Evolutionary conservation across 345 rosid genomes (phyloP).

Genomic region (Salix suchowensis): DNA sequence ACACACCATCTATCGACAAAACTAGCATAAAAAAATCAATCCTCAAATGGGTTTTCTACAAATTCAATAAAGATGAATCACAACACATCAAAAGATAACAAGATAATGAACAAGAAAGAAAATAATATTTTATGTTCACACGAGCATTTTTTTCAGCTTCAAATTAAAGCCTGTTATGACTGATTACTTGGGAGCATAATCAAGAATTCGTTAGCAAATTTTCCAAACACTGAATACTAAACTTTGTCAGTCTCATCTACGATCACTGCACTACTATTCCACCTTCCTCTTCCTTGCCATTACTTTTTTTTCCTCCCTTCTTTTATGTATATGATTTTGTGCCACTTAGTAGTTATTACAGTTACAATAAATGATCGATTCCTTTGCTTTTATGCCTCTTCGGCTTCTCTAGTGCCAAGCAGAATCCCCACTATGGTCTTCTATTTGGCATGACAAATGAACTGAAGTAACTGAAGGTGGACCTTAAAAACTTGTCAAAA

Average conservation of each 20-base stretch:
- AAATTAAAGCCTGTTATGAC: background rate
- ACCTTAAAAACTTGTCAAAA: background rate
- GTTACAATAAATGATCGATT: background rate
- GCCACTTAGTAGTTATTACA: background rate
- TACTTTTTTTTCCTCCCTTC: background rate
- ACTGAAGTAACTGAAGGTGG: background rate
- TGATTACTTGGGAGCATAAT: background rate
- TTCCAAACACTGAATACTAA: background rate
- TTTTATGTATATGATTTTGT: background rate
- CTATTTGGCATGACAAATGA: background rate
- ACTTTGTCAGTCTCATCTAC: background rate
- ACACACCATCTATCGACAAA: background rate
- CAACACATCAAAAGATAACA: background rate
- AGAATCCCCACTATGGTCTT: background rate
- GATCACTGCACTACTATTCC: background rate
- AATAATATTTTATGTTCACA: background rate
- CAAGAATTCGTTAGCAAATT: background rate
- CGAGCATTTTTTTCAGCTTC: background rate
- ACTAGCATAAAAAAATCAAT: background rate
- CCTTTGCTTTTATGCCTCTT: background rate
- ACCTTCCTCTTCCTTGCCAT: background rate
- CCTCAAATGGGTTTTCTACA: background rate
- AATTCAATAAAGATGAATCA: background rate
- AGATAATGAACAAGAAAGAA: background rate
- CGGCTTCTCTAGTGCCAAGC: background rate